These are phyloP conservation scores for Cenchrus americanus DNA, from an alignment of 176 grass and related monocot species.

Conservation along the genomic window DNA sequence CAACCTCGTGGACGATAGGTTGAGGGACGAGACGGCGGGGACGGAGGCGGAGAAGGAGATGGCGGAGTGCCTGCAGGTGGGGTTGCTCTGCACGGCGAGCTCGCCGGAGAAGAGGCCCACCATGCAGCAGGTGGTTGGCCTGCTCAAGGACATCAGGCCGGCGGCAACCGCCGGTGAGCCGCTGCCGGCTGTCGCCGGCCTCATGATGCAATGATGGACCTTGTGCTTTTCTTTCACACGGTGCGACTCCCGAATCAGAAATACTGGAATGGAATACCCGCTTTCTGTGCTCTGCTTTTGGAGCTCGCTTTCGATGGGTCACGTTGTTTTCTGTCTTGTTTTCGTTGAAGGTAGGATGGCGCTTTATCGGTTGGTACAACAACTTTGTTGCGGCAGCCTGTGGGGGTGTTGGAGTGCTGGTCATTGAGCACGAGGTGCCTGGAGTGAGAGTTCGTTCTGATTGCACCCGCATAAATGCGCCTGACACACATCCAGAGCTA, in stretches of 20 bases:
- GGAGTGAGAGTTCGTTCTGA: conserved; percentile 13
- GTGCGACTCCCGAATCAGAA: conserved; percentile 1
- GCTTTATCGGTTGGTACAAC: conserved; percentile 48
- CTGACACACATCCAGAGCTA: neutral
- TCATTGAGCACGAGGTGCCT: conserved; percentile 11
- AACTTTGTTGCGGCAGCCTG: conserved; percentile 2
- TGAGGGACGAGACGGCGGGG: conserved; percentile 34
- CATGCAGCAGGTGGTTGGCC: conserved; percentile 87
- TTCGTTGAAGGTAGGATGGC: conserved; percentile 29
- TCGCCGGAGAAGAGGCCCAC: conserved; percentile 70
- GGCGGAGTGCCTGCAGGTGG: conserved; percentile 68
- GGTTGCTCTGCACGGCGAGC: conserved; percentile 68
- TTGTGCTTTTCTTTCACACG: neutral
- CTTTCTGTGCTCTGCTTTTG: conserved; percentile 10
- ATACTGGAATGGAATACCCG: neutral
- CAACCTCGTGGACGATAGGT: conserved; percentile 53
- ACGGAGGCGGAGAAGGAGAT: conserved; percentile 51
- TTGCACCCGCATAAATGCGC: conserved; percentile 19
- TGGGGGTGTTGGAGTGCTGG: neutral
- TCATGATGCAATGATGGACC: neutral
- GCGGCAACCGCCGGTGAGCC: neutral
- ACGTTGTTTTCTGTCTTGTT: conserved; percentile 30
- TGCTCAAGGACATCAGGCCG: conserved; percentile 76
- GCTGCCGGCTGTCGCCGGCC: neutral
- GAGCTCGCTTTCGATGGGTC: neutral